These are phyloP conservation scores for Torulaspora pretoriensis DNA, from an alignment of 1,139 yeast species.

Conservation along the genomic window DNA sequence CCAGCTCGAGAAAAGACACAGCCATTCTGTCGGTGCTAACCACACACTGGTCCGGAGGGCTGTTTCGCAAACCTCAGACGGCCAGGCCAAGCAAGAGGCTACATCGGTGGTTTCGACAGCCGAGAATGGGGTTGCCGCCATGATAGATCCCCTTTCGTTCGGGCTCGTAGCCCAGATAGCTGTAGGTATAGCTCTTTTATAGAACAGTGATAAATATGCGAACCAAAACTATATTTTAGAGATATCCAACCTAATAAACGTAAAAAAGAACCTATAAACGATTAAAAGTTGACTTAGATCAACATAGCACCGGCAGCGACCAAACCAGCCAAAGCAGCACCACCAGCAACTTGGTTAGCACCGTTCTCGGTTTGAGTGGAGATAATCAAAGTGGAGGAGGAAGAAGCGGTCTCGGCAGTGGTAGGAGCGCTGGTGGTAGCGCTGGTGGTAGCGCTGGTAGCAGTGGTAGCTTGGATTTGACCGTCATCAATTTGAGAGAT, in stretches of 20 bases:
- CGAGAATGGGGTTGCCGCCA: not conserved
- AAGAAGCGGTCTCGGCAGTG: constrained; percentile 10
- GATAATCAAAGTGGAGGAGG: constrained; percentile 8
- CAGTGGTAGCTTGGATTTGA: constrained; percentile 17
- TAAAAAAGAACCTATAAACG: not conserved
- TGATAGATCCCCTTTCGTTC: not conserved
- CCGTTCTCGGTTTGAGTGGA: constrained; percentile 16
- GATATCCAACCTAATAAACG: constrained; percentile 2
- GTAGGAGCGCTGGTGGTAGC: constrained; percentile 13
- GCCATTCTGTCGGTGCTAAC: not conserved
- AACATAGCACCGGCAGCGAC: constrained; percentile 20
- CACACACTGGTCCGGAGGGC: not conserved
- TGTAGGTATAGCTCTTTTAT: not conserved
- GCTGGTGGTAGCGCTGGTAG: constrained; percentile 13
- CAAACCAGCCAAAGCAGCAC: constrained; percentile 18
- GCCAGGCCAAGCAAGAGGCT: not conserved
- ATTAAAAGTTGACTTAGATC: constrained; percentile 11
- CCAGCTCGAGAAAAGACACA: not conserved
- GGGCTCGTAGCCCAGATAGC: not conserved
- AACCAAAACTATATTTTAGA: constrained; percentile 1
- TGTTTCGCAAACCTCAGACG: not conserved
- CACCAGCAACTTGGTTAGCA: constrained; percentile 17
- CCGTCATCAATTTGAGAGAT: constrained; percentile 18
- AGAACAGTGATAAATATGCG: not conserved
- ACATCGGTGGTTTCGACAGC: not conserved